Percentiles rank a stretch among this genome's conserved stretches.
These are phyloP conservation scores for Fusarium liriodendri DNA, from an alignment of 2,329 filamentous ascomycete genomes.

Conservation along the genomic window DNA sequence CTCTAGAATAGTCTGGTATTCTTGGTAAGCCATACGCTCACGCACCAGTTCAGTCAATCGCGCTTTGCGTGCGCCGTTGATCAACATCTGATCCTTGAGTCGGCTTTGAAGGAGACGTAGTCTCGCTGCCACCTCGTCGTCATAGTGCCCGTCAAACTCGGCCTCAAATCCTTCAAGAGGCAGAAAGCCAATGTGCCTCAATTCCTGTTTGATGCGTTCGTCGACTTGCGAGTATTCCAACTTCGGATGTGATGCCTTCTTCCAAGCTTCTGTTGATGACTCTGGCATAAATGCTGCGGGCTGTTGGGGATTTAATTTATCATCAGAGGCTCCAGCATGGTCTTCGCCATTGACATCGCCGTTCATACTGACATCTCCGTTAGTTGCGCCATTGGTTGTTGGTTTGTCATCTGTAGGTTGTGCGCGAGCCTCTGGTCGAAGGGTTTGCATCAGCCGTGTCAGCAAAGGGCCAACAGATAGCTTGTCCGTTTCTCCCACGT, in stretches of 20 bases:
- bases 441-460: constrained; percentile 80
- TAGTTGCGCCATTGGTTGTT: constrained; percentile 61
- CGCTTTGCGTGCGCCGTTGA: constrained; percentile 91
- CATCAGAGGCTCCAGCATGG: constrained; percentile 48
- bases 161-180: constrained; percentile 72
- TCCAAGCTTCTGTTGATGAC: constrained; percentile 80
- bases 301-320: constrained; percentile 58
- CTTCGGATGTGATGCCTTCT: constrained; percentile 78
- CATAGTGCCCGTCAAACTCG: constrained; percentile 89
- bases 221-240: constrained; percentile 90
- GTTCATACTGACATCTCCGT: constrained; percentile 67
- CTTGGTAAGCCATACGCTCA: constrained; percentile 94
- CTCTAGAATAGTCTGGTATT: constrained; percentile 96
- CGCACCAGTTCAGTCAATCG: constrained; percentile 88
- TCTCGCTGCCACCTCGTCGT: constrained; percentile 93
- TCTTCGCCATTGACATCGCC: constrained; percentile 57
- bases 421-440: constrained; percentile 79
- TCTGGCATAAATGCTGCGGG: constrained; percentile 86
- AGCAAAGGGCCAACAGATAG: constrained; percentile 90
- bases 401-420: constrained; percentile 68
- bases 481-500: constrained; percentile 87
- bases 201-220: constrained; percentile 89
- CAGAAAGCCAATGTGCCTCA: constrained; percentile 90
- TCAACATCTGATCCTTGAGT: constrained; percentile 83
- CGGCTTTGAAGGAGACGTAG: constrained; percentile 86